These are phyloP conservation scores for Apophysomyces elegans DNA, from an alignment of 371 early-diverging fungal species.

Conservation along the genomic window DNA sequence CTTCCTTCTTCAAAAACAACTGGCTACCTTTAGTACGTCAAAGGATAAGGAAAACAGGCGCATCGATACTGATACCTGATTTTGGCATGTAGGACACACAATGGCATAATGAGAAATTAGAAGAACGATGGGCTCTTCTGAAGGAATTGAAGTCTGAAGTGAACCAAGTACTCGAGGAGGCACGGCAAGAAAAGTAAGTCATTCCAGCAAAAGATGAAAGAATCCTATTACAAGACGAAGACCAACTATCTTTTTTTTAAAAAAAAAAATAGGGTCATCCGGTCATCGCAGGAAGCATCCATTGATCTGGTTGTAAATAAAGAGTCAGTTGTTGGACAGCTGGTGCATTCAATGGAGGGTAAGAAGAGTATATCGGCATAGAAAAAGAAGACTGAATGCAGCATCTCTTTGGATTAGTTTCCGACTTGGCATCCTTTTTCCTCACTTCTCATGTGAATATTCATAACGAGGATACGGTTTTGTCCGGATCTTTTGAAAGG, in stretches of 20 bases:
- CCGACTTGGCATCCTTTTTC: slow-evolving; percentile 52
- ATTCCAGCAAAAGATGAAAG: background rate
- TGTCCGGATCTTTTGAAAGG: slow-evolving; percentile 24
- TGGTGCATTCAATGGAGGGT: slow-evolving; percentile 37
- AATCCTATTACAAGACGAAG: background rate
- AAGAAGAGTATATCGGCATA: slow-evolving; percentile 12
- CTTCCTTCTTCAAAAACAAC: slow-evolving; percentile 65
- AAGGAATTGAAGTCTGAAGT: slow-evolving; percentile 62
- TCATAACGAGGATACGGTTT: slow-evolving; percentile 7
- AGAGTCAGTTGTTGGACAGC: slow-evolving; percentile 14
- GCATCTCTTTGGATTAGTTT: slow-evolving; percentile 11
- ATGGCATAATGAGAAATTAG: slow-evolving; percentile 59
- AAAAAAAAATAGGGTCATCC: slow-evolving; percentile 35
- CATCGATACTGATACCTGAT: background rate
- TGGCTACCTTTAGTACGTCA: slow-evolving; percentile 58
- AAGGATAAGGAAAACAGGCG: background rate
- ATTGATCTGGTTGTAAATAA: slow-evolving; percentile 42
- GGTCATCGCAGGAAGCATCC: slow-evolving; percentile 63
- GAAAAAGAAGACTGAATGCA: background rate
- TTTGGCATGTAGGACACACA: slow-evolving; percentile 27
- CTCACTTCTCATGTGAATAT: slow-evolving; percentile 56
- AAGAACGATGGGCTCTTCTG: slow-evolving; percentile 61
- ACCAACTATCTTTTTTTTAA: background rate
- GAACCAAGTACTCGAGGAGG: slow-evolving; percentile 70
- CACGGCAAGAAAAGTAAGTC: slow-evolving; percentile 67